Evolutionary conservation across 1,139 yeast genomes (phyloP), one percentile per base, ranked within the genome.

Genomic region (Pneumocystis carinii): DNA sequence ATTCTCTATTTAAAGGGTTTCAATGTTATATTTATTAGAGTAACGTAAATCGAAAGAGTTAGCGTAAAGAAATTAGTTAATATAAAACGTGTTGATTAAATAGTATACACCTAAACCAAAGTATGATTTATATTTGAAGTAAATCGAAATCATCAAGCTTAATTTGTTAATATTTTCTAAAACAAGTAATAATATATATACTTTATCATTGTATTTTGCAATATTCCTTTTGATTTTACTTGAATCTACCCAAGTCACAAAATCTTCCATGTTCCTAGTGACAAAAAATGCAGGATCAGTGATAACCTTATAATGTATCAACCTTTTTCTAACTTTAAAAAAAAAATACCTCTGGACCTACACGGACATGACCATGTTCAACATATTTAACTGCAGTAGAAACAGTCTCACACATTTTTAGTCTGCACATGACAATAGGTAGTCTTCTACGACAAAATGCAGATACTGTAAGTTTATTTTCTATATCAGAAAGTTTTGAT

Each of bases 331-430:
- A 19, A 48, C 12, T 24, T 7, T 12, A n/a, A 48, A 12, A 42
- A 42, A 24, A 14, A 48, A 8, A 48, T 48, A 48, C 55, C 71
- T 90, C 88, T 10, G 97, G 98, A 0, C 99, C 99, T 12, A 94
- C 96, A 69, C 98, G 81, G 3, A 94, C 96, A 72, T 94, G 97
- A 2, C 99, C 99, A 74, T 92, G 97, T 72, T 92, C 97, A 27
- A 94, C 81, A 72, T 88, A 89, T 61, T 88, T 88, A 27, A 90
- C 87, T 0, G 97, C 98, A 73, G 90, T 97, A 42, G 82, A 78
- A 56, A 92, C 80, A 59, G 86, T 86, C 71, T 90, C 92, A 0
- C 96, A 94, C 99, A 94, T 94, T 71, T 87, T 89, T 68, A 90
- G 78, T 66, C 97, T 81, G 71, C 95, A 90, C 96, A 94, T 88